Percentiles rank a stretch among this genome's conserved stretches.
Conservation (phyloP, 179 eudicot genomes). For the Spergularia azorica region DNA sequence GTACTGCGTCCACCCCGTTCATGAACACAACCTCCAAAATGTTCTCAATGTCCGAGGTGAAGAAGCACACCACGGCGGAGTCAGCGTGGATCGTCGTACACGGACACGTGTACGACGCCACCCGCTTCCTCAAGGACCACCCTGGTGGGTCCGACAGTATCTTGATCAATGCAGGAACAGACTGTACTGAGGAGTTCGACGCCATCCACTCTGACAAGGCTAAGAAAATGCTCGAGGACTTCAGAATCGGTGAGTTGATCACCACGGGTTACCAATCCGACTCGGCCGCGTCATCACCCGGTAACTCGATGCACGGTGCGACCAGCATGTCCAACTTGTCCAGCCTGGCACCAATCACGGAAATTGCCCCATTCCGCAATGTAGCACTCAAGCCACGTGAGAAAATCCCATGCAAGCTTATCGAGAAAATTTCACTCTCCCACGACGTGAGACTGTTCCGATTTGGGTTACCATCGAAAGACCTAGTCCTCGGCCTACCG, state of each 20-base stretch:
- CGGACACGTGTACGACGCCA: constrained; percentile 73
- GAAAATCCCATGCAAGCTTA: constrained; percentile 64
- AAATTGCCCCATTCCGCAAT: constrained; percentile 36
- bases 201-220: constrained; percentile 91
- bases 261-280: constrained; percentile 60
- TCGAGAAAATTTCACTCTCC: constrained; percentile 59
- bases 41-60: constrained; percentile 72
- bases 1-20: constrained; percentile 71
- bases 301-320: constrained; percentile 61
- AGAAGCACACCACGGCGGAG: constrained; percentile 62
- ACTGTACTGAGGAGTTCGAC: constrained; percentile 90
- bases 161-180: constrained; percentile 85
- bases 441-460: constrained; percentile 69
- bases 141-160: constrained; percentile 94
- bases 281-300: constrained; percentile 53
- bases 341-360: constrained; percentile 54
- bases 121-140: constrained; percentile 76
- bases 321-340: constrained; percentile 27
- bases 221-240: constrained; percentile 73
- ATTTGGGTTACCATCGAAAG: constrained; percentile 61
- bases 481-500: constrained; percentile 72
- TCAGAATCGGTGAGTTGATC: constrained; percentile 63
- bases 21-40: constrained; percentile 58
- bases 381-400: constrained; percentile 64
- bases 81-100: constrained; percentile 92